These are phyloP conservation scores for Penicillium herquei DNA, from an alignment of 495 filamentous ascomycete species.

Conservation along the genomic window DNA sequence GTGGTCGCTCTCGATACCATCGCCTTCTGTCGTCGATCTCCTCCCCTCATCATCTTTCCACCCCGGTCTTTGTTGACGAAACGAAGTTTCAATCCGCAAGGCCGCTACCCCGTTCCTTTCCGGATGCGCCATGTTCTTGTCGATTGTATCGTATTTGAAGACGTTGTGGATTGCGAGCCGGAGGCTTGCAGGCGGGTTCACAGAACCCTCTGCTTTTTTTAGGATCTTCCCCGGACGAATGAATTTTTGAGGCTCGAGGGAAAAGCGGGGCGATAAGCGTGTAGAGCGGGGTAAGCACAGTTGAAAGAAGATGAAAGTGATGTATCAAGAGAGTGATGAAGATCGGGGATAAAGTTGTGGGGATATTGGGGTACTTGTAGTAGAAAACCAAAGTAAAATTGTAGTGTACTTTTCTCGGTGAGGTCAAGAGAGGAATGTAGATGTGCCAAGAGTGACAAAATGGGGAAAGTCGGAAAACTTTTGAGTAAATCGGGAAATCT, in stretches of 20 bases:
- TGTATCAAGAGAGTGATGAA: not conserved
- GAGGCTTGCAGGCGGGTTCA: conserved; percentile 27
- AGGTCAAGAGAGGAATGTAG: conserved; percentile 4
- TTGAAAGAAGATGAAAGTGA: not conserved
- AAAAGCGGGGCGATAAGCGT: conserved; percentile 25
- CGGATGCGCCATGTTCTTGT: conserved; percentile 41
- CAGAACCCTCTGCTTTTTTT: conserved; percentile 21
- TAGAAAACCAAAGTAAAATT: conserved; percentile 1
- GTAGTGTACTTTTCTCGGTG: not conserved
- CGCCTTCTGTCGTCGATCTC: conserved; percentile 29
- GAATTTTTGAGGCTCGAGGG: conserved; percentile 8
- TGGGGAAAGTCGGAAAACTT: not conserved
- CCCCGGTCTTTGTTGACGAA: conserved; percentile 26
- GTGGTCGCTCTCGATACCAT: conserved; percentile 47
- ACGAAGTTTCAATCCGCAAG: conserved; percentile 46
- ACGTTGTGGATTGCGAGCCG: conserved; percentile 15
- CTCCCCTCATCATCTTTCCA: conserved; percentile 30
- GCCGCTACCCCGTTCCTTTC: conserved; percentile 38
- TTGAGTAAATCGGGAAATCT: not conserved
- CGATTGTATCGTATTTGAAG: conserved; percentile 19
- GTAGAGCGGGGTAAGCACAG: conserved; percentile 15
- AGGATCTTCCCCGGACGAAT: not conserved
- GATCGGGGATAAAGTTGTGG: too few relatives aligned
- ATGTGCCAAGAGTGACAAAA: conserved; percentile 1
- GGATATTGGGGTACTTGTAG: not conserved